phyloP scores from a whole-genome alignment of 2,329 filamentous ascomycete species.

The Incumbomyces lentus region DNA sequence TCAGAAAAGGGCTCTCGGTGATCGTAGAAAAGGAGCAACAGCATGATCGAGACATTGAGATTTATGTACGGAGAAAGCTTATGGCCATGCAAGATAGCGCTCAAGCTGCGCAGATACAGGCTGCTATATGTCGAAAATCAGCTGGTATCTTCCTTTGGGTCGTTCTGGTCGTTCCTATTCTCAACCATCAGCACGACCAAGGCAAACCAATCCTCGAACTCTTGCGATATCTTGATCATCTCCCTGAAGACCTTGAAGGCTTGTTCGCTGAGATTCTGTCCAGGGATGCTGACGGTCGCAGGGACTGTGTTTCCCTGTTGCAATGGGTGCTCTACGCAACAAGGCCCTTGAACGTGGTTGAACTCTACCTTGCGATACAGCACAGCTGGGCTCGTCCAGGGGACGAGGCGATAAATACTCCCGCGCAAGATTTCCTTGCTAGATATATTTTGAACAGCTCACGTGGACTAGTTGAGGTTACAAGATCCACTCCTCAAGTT shows the following conservation, averaged over 20 bases:
- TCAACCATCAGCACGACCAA: constrained; percentile 32
- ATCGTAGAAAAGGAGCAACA: constrained; percentile 28
- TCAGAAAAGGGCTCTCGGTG: constrained; percentile 23
- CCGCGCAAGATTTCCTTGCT: no score
- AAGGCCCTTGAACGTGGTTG: no score
- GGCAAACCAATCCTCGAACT: constrained; percentile 23
- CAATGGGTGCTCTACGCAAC: constrained; percentile 30
- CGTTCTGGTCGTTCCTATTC: constrained; percentile 34
- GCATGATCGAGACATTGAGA: constrained; percentile 25
- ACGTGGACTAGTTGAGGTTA: no score
- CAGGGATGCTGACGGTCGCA: constrained; percentile 34
- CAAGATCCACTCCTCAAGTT: no score
- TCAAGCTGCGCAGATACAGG: constrained; percentile 19
- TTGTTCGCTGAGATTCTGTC: constrained; percentile 44
- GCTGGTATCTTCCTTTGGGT: constrained; percentile 39
- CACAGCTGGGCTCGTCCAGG: no score
- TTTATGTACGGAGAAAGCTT: constrained; percentile 24
- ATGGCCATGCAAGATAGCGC: neutral
- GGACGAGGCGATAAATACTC: no score
- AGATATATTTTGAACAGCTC: no score
- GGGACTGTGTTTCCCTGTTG: constrained; percentile 14
- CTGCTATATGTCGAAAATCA: constrained; percentile 27
- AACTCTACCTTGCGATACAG: no score
- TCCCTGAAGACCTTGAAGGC: constrained; percentile 33
- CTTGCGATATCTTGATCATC: constrained; percentile 26